Conservation (phyloP, 805 yeast species). For the Barnettozyma botsteinii region DNA sequence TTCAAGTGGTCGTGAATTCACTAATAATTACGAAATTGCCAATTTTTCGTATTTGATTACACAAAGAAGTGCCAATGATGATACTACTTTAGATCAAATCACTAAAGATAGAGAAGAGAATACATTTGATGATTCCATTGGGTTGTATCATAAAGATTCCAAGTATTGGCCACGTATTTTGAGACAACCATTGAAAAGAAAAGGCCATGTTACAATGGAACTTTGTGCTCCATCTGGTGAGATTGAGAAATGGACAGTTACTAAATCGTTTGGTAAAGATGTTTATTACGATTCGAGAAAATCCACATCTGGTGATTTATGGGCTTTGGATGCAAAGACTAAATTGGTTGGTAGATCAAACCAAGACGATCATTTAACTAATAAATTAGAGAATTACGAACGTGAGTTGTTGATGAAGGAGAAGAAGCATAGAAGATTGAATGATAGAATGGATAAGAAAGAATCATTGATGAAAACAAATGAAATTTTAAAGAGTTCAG, state of each 20-base stretch:
- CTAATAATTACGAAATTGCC: conserved; percentile 65
- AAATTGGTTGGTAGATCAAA: conserved; percentile 34
- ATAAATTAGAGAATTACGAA: conserved; percentile 32
- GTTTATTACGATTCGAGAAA: conserved; percentile 89
- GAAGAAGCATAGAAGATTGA: conserved; percentile 14
- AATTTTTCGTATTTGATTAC: conserved; percentile 70
- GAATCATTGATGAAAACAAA: conserved; percentile 11
- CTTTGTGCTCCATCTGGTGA: conserved; percentile 77
- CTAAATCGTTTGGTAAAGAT: conserved; percentile 68
- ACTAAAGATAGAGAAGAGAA: conserved; percentile 34
- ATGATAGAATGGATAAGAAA: conserved; percentile 14
- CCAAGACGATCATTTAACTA: conserved; percentile 25
- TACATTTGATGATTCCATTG: conserved; percentile 23
- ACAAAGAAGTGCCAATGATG: conserved; percentile 48
- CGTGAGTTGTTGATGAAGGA: conserved; percentile 20
- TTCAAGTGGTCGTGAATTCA: conserved; percentile 68
- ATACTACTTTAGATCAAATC: conserved; percentile 34
- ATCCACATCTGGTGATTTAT: conserved; percentile 74
- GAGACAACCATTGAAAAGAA: conserved; percentile 64
- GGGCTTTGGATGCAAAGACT: conserved; percentile 70
- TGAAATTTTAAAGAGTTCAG: conserved; percentile 11
- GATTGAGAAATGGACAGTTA: conserved; percentile 81
- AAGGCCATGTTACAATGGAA: conserved; percentile 75
- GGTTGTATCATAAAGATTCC: conserved; percentile 23
- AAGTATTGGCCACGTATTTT: conserved; percentile 69